These are phyloP conservation scores for Pseudonectria buxi DNA, from an alignment of 2,329 filamentous ascomycete species.

Conservation along the genomic window DNA sequence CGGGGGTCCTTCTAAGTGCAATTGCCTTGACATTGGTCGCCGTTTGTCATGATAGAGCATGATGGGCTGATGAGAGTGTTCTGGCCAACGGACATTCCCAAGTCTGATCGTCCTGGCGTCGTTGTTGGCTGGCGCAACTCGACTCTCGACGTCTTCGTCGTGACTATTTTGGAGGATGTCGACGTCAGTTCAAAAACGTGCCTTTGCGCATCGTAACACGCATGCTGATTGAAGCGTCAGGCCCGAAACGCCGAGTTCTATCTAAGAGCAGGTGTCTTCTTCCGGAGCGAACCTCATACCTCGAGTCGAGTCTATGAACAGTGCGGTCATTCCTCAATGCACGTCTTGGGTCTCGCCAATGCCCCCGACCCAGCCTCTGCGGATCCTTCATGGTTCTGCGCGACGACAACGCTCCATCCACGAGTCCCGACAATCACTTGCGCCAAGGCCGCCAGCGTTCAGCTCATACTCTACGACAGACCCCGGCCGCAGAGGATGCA, in stretches of 20 bases:
- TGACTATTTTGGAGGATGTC: conserved; percentile 83
- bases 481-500: conserved; percentile 87
- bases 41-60: conserved; percentile 59
- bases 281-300: conserved; percentile 74
- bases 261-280: conserved; percentile 73
- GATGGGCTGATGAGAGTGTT: conserved; percentile 97
- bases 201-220: not conserved
- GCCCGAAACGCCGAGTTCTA: conserved; percentile 79
- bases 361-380: conserved; percentile 39
- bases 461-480: conserved; percentile 83
- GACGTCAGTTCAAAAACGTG: conserved; percentile 53
- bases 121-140: conserved; percentile 97
- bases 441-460: conserved; percentile 64
- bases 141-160: conserved; percentile 79
- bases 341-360: conserved; percentile 82
- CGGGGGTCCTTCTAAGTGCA: conserved; percentile 78
- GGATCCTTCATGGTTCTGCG: conserved; percentile 64
- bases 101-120: conserved; percentile 68
- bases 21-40: conserved; percentile 19
- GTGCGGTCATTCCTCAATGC: conserved; percentile 75
- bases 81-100: conserved; percentile 83
- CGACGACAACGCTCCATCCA: conserved; percentile 44
- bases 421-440: conserved; percentile 68
- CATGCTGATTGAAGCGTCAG: conserved; percentile 36
- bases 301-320: conserved; percentile 74